Evolutionary conservation across 768 basidiomycete species (phyloP).

Genomic region (Austroboletus eburneus): DNA sequence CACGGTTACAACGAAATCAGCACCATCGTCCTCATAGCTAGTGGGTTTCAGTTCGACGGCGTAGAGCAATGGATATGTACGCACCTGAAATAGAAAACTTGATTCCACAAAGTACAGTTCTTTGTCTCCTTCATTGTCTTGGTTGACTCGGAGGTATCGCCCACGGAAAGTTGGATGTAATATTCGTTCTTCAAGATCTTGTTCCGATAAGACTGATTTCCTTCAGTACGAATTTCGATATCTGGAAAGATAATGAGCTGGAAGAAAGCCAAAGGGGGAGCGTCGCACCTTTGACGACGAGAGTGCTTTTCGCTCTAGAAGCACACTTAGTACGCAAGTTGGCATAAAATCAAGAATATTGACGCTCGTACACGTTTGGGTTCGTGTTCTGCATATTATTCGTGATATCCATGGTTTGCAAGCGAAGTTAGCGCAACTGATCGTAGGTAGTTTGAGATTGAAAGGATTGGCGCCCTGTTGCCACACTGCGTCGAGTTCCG

Average conservation of each 20-base stretch:
- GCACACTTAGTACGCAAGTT: not conserved
- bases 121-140: not conserved
- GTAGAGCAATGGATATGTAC: no score
- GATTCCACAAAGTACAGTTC: not conserved
- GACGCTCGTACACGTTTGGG: no score
- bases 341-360: no score
- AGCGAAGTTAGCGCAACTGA: no score
- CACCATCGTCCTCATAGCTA: not conserved
- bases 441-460: no score
- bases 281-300: slow-evolving; percentile 3
- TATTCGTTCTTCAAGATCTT: not conserved
- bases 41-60: not conserved
- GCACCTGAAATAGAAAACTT: not conserved
- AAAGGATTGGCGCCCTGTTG: no score
- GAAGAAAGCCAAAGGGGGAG: no score
- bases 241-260: not conserved
- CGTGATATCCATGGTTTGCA: no score
- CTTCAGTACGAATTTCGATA: slow-evolving; percentile 2
- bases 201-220: no score
- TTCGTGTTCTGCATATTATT: no score
- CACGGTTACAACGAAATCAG: not conserved
- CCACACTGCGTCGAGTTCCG: no score
- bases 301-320: slow-evolving; percentile 2
- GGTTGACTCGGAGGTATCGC: not conserved
- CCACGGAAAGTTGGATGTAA: not conserved